These are phyloP conservation scores for Erysimum cheiranthoides DNA, from an alignment of 345 rosid genomes.

Conservation along the genomic window DNA sequence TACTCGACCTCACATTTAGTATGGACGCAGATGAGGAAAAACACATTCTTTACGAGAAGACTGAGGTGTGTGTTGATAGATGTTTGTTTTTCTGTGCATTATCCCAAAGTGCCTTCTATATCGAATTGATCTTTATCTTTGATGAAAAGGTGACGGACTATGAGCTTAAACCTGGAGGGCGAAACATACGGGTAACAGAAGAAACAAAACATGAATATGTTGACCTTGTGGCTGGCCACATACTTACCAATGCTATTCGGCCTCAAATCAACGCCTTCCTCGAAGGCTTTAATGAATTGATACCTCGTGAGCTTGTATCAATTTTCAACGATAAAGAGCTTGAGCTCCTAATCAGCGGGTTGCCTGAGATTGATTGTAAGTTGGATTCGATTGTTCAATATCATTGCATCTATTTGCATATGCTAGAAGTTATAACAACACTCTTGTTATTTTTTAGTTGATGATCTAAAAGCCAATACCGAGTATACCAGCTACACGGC, in stretches of 20 bases:
- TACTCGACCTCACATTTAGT: constrained; percentile 93
- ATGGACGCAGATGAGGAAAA: constrained; percentile 99
- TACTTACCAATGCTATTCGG: constrained; percentile 92
- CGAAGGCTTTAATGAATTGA: constrained; percentile 83
- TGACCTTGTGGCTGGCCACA: constrained; percentile 97
- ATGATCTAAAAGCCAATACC: constrained; percentile 81
- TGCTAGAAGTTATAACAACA: neutral
- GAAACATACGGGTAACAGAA: constrained; percentile 92
- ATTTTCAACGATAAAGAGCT: constrained; percentile 97
- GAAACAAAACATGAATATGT: constrained; percentile 98
- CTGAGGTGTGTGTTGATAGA: constrained; percentile 62
- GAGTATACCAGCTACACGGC: constrained; percentile 88
- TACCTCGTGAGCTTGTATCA: constrained; percentile 81
- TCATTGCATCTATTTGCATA: constrained; percentile 40
- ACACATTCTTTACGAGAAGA: constrained; percentile 92
- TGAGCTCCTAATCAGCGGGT: constrained; percentile 98
- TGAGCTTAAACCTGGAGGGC: constrained; percentile 97
- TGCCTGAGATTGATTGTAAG: constrained; percentile 99
- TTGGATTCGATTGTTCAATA: constrained; percentile 36
- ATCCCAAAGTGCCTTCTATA: neutral
- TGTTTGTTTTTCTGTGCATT: neutral
- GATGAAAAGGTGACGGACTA: constrained; percentile 84
- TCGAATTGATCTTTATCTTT: constrained; percentile 28
- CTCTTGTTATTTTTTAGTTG: constrained; percentile 51
- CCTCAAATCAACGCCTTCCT: constrained; percentile 94